Base-by-base conservation (phyloP, 108 stramenopile species). In the Skeletonema marinoi region DNA sequence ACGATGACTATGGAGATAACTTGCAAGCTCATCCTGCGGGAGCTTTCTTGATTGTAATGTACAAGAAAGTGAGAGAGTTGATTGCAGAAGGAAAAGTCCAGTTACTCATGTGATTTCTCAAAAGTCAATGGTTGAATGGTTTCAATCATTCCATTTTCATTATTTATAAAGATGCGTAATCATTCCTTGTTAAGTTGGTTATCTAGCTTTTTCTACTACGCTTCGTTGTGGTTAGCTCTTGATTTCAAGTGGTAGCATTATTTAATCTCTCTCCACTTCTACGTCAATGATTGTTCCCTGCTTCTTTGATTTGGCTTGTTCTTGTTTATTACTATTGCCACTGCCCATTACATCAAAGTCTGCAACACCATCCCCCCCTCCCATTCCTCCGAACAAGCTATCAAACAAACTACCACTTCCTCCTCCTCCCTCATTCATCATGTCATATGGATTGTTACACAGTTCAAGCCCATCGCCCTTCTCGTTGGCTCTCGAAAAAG, bases 201-300 rank as follows among this genome's bases (percentile, higher is more conserved):
- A 46, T 46, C 44, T 46, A 46, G 44, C 44, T 46, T 16, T 44
- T 44, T 44, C 1, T 25, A 42, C 12, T 42, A 42, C 41, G 13
- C 11, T 3, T 13, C 16, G 44, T 5, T 11, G 16, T 46, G 44
- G 16, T 46, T 46, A 46, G 44, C 44, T 46, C 16, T 46, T 46
- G 44, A 16, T 44, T 14, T 13, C 42, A 16, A 44, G 42, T 44
- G 2, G 42, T 44, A 16, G 42, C 13, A 51, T 84, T 56, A 56
- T 29, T 51, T 56, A 80, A 67, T 92, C 89, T 69, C 88, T 88
- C 33, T 88, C 82, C 38, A 89, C 80, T 38, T 93, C 92, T 4
- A 89, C 89, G 77, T 93, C 92, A 69, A 93, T 93, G 33, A 93
- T 81, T 19, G 86, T 88, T n/a, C 38, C 60, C 32, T 88, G 87